Base-by-base conservation (phyloP, 306 rosid species). In the Ammopiptanthus mongolicus region DNA sequence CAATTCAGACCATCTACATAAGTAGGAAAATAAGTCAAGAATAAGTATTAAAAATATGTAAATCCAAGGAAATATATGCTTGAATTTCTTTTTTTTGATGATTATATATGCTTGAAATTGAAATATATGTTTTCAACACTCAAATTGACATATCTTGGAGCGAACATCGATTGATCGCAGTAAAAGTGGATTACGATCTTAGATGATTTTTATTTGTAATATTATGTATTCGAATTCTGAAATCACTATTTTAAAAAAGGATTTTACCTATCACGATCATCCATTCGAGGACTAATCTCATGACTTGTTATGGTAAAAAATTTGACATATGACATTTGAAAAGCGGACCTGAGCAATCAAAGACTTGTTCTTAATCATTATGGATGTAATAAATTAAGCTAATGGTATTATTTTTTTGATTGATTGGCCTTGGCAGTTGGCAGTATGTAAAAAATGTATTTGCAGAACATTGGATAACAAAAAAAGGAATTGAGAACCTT, bases 401-500 rank as follows among this genome's bases (percentile, higher is more conserved):
- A 18, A 19, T 42, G 57, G 0, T 18, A 65, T 11, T 47, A 6
- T 18, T 3, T 63, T 34, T 8, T 31, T 44, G 8, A 58, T 9
- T 56, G 41, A 14, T 15, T 5, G 1, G 11, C 25, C 6, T 53
- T 41, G 65, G 1, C 28, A 53, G 11, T 53, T 41, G 65, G 1
- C 28, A 53, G 11, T 47, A 6, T 18, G 15, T 63, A 25, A 21
- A 65, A 44, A 21, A 1, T 3, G 7, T 52, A 44, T 19, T 36
- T 74, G 18, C 31, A 71, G 56, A 34, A 57, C 3, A 14, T 33
- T 21, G 33, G 47, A 22, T 11, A 52, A 1, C 51, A 59, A 37
- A 46, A 59, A 67, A 46, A 14, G 7, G 3, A 51, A 7, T 3
- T n/a, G 11, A 62, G 48, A 66, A 79, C 79, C 85, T 82, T 82